Conservation (phyloP, 2,329 filamentous ascomycete genomes). For the Colletotrichum sp. region DNA sequence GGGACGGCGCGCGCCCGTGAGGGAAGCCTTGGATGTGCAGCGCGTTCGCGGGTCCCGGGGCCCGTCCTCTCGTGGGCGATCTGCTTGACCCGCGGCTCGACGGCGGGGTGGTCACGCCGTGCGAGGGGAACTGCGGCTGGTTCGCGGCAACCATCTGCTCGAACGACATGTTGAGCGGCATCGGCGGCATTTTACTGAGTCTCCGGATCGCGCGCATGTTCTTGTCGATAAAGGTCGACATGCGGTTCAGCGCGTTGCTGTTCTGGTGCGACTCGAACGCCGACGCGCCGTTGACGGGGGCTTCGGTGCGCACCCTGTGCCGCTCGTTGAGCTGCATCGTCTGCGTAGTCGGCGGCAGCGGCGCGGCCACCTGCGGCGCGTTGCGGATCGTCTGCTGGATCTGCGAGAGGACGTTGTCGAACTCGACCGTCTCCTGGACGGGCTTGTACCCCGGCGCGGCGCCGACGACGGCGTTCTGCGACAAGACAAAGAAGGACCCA, state of each 20-base stretch:
- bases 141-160: constrained; percentile 33
- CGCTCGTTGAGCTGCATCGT: constrained; percentile 42
- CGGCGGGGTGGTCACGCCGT: constrained; percentile 32
- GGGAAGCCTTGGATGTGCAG: constrained; percentile 17
- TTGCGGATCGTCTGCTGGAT: constrained; percentile 40
- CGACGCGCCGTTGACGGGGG: constrained; percentile 36
- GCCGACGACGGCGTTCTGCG: constrained; percentile 39
- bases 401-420: constrained; percentile 50
- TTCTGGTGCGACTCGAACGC: constrained; percentile 48
- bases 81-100: constrained; percentile 36
- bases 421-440: constrained; percentile 42
- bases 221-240: constrained; percentile 48
- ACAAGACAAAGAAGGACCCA: constrained; percentile 56
- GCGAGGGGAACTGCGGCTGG: constrained; percentile 23
- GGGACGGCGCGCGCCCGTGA: constrained; percentile 18
- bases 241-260: constrained; percentile 45
- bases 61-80: constrained; percentile 24
- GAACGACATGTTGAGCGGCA: constrained; percentile 31
- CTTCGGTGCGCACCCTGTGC: constrained; percentile 40
- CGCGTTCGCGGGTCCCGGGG: background rate
- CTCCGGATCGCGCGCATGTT: constrained; percentile 48
- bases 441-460: constrained; percentile 29
- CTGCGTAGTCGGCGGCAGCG: constrained; percentile 23
- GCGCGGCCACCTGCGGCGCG: constrained; percentile 22
- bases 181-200: constrained; percentile 43